These are phyloP conservation scores for Apiotrichum siamense DNA, from an alignment of 1,284 basidiomycete genomes.

Conservation along the genomic window DNA sequence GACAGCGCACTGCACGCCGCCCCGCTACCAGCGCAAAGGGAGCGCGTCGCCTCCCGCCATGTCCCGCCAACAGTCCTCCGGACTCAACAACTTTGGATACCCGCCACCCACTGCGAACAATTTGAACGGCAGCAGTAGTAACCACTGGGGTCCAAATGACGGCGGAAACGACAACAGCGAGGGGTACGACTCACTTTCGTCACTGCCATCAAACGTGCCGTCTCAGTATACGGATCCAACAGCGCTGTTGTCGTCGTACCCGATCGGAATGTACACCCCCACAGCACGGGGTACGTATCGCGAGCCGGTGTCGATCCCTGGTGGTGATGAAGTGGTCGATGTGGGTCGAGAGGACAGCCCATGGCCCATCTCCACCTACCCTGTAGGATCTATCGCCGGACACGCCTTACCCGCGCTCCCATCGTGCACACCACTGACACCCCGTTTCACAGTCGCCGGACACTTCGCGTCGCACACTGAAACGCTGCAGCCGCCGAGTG, in stretches of 20 bases:
- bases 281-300: slow-evolving; percentile 35
- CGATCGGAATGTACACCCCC: slow-evolving; percentile 44
- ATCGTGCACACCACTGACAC: not conserved
- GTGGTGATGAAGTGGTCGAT: too few relatives aligned
- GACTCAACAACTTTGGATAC: not conserved
- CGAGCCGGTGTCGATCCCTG: too few relatives aligned
- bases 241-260: slow-evolving; percentile 38
- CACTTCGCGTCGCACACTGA: slow-evolving; percentile 43
- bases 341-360: too few relatives aligned
- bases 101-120: not conserved
- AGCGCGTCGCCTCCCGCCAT: too few relatives aligned
- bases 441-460: slow-evolving; percentile 32
- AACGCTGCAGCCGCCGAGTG: slow-evolving; percentile 25
- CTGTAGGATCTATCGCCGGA: too few relatives aligned
- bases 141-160: too few relatives aligned
- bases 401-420: too few relatives aligned
- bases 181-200: too few relatives aligned
- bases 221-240: slow-evolving; percentile 30
- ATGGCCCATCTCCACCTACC: too few relatives aligned
- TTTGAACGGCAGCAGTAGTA: not conserved
- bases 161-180: not conserved
- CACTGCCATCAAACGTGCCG: not conserved
- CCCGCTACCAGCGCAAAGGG: too few relatives aligned
- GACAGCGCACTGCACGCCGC: too few relatives aligned
- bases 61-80: too few relatives aligned